Evolutionary conservation across 257 asterid genomes (phyloP).

Genomic region (Osmanthus fragrans): DNA sequence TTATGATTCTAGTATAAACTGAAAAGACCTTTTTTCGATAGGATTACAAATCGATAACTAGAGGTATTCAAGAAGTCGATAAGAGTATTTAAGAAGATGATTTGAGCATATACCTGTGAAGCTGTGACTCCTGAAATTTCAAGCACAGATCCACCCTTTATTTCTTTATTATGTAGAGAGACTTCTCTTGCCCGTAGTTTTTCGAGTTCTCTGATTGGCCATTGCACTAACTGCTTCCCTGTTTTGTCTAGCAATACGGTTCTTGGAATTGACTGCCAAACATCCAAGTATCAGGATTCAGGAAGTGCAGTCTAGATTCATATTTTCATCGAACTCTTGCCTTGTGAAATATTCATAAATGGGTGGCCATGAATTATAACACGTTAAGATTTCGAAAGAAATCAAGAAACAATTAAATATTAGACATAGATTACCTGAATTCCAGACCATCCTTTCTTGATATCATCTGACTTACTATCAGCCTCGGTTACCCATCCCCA

Average conservation of each 20-base stretch:
- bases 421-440: constrained; percentile 25
- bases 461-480: constrained; percentile 17
- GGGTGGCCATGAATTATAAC: too few species aligned
- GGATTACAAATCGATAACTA: too few species aligned
- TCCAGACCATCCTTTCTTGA: constrained; percentile 41
- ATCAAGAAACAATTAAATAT: too few species aligned
- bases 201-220: constrained; percentile 46
- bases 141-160: constrained; percentile 23
- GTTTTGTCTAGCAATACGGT: constrained; percentile 35
- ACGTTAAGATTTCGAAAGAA: too few species aligned
- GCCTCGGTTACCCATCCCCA: constrained; percentile 52
- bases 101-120: constrained; percentile 32
- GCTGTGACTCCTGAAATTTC: constrained; percentile 38
- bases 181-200: constrained; percentile 31
- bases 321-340: too few species aligned
- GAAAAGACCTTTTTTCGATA: background rate
- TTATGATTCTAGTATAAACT: background rate
- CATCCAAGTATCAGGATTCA: background rate
- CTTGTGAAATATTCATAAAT: too few species aligned
- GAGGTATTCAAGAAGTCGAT: too few species aligned
- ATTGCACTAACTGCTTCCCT: constrained; percentile 37
- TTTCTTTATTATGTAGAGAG: constrained; percentile 23
- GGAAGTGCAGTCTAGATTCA: too few species aligned
- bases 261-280: constrained; percentile 42
- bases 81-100: too few species aligned